Evolutionary conservation across 352 stramenopile species (phyloP).

Genomic region (Globisporangium radiosum): DNA sequence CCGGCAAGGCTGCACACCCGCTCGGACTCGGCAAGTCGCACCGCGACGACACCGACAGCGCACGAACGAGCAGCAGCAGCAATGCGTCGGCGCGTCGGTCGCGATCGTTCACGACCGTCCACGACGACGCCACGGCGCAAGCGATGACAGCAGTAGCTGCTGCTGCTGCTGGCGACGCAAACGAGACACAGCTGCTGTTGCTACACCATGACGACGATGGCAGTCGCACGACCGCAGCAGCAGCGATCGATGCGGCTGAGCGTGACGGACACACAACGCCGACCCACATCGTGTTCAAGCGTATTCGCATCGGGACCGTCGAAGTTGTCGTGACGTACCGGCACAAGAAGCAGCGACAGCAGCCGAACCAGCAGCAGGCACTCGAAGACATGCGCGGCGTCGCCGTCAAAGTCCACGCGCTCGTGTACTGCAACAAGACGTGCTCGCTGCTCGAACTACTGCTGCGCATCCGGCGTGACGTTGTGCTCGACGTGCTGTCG

Average conservation of each 20-base stretch:
- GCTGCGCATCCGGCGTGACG: constrained; percentile 68
- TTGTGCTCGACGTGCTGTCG: constrained; percentile 76
- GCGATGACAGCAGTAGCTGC: constrained; percentile 19
- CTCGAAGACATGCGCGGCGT: constrained; percentile 84
- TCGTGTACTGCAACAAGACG: constrained; percentile 85
- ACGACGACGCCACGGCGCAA: constrained; percentile 42
- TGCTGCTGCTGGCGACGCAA: constrained; percentile 17
- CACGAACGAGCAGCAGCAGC: background rate
- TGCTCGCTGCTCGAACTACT: constrained; percentile 70
- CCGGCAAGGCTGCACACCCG: constrained; percentile 56
- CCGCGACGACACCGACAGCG: constrained; percentile 10
- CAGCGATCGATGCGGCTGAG: constrained; percentile 2
- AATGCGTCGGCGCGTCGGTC: background rate
- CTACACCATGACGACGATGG: background rate
- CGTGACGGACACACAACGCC: constrained; percentile 30
- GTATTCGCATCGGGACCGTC: constrained; percentile 67
- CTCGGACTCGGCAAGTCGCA: constrained; percentile 31
- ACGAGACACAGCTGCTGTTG: constrained; percentile 22
- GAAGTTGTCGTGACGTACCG: constrained; percentile 80
- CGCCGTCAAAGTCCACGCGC: constrained; percentile 76
- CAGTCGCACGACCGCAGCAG: background rate
- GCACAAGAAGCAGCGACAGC: constrained; percentile 44
- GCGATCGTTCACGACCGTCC: constrained; percentile 12
- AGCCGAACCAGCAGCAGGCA: constrained; percentile 24
- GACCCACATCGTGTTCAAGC: constrained; percentile 68